These are phyloP conservation scores for Alternaria consortialis DNA, from an alignment of 2,329 filamentous ascomycete species.

Conservation along the genomic window DNA sequence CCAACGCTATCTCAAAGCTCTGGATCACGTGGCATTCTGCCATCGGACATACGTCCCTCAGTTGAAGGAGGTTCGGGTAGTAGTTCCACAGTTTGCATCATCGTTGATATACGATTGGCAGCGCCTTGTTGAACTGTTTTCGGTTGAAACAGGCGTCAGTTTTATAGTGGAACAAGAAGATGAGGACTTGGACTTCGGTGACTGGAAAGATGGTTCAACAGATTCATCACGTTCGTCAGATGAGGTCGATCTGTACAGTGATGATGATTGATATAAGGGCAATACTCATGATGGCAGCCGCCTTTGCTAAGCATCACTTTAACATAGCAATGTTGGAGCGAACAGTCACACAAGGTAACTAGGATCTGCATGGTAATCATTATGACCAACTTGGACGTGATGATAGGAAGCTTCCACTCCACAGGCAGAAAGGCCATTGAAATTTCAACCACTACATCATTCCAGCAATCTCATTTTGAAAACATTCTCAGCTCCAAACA, in stretches of 20 bases:
- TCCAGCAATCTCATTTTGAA: neutral
- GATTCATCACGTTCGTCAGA: constrained; percentile 23
- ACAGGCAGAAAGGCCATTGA: too few relatives aligned
- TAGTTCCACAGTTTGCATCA: neutral
- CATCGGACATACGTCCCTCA: constrained; percentile 14
- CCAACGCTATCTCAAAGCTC: constrained; percentile 13
- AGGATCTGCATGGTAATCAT: neutral
- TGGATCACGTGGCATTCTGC: constrained; percentile 24
- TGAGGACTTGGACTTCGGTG: constrained; percentile 2
- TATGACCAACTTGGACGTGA: neutral
- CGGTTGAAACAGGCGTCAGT: constrained; percentile 8
- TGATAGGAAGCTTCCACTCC: too few relatives aligned
- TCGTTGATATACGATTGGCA: constrained; percentile 23
- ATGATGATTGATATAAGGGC: neutral
- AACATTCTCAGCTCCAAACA: neutral
- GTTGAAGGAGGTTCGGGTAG: constrained; percentile 19
- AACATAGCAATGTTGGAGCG: neutral
- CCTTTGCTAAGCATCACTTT: neutral
- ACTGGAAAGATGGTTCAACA: constrained; percentile 14
- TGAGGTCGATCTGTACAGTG: constrained; percentile 27
- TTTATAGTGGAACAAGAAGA: constrained; percentile 15
- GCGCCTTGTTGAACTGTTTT: constrained; percentile 15
- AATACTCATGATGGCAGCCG: neutral
- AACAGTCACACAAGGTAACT: neutral
- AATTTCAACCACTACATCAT: neutral